Percentiles rank a stretch among this genome's conserved stretches.
These are phyloP conservation scores for Suillus paluster DNA, from an alignment of 768 basidiomycete species.

Conservation along the genomic window DNA sequence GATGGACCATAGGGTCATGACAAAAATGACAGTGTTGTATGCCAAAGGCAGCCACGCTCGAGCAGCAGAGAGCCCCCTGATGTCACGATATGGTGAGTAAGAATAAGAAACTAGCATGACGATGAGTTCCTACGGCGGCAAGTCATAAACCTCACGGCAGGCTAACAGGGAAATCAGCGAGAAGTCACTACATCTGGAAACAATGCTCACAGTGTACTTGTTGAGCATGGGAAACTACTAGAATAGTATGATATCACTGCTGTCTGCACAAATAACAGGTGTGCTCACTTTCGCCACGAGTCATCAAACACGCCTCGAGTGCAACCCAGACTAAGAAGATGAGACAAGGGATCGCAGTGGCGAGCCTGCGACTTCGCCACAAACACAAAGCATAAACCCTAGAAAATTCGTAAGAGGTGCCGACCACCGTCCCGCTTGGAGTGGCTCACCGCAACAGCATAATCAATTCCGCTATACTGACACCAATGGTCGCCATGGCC, in stretches of 20 bases:
- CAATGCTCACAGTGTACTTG: neutral
- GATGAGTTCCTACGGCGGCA: neutral
- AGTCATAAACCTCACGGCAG: neutral
- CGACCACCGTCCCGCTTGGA: neutral
- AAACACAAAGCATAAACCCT: neutral
- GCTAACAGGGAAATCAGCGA: neutral
- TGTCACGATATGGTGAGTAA: neutral
- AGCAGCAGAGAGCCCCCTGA: neutral
- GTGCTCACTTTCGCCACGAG: neutral
- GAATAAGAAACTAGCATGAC: neutral
- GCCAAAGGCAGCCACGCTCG: constrained; percentile 52
- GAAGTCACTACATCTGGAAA: neutral
- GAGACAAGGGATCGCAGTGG: neutral
- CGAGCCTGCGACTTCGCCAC: neutral
- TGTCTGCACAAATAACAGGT: neutral
- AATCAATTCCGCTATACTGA: neutral
- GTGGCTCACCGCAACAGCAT: constrained; percentile 1
- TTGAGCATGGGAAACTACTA: neutral
- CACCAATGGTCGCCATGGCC: neutral
- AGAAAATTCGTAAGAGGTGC: neutral
- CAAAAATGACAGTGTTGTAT: constrained; percentile 50
- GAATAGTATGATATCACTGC: neutral
- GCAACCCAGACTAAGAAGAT: neutral
- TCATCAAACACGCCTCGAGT: neutral
- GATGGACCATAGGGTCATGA: constrained; percentile 43